Evolutionary conservation across 192 early-diverging fungal species (phyloP), one percentile per base, ranked within the genome.

Genomic region (Nowakowskiella sp.): DNA sequence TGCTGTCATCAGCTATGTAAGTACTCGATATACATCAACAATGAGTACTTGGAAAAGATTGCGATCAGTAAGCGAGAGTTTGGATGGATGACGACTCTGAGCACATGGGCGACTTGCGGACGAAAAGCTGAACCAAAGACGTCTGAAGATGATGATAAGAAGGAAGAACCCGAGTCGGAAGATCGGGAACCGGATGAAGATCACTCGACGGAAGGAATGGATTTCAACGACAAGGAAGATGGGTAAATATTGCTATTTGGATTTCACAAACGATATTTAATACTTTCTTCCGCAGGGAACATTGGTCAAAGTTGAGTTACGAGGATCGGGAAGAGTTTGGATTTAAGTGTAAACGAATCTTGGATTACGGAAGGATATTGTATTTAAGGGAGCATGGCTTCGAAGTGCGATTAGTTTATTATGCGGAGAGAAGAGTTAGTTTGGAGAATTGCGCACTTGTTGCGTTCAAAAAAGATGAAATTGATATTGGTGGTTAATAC

Each of bases 1-100:
- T 95, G 92, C 66, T 94, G 92, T 59, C 92, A 92, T 65, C 88
- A 91, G 43, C 47, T 82, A 7, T 91, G 87, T 61, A 74, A 71
- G 21, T 84, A 77, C 54, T 76, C 72, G 9, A 82, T 79, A 77
- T 92, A 84, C 49, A 72, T 81, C 4, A 73, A 88, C 54, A 83
- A 59, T 10, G 58, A 53, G 6, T 91, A 71, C 49, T 64, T 92
- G 62, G 60, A 70, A 30, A 32, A 76, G 56, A 51, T 67, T 19
- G 70, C 64, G 10, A 66, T 85, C 22, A 59, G 53, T 10, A 58
- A 76, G 30, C 56, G 68, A 7, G 75, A 78, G 32, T 90, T 91
- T 66, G 69, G 72, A 3, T 60, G 76, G 21, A 31, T 91, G 32
- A 71, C 76, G 24, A 68, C 77, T 31, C 81, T 91, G 76, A 83